Percentiles rank a stretch among this genome's conserved stretches.
phyloP scores from a whole-genome alignment of 176 grass and related monocot genomes.

The Triticum aestivum region IWGSC_CS_RefSeq_v2.1 NC_057806.1:613380845-613381344 shows the following conservation, averaged over 20 bases:
- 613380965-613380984: neutral
- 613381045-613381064: neutral
- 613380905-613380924: neutral
- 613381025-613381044: neutral
- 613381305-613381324: constrained; percentile 93
- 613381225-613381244: neutral
- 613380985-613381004: neutral
- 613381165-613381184: neutral
- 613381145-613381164: neutral
- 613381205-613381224: neutral
- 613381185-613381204: neutral
- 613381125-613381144: neutral
- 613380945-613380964: neutral
- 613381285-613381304: constrained; percentile 21
- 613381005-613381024: neutral
- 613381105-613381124: neutral
- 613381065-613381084: neutral
- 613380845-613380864: constrained; percentile 97
- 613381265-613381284: neutral
- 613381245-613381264: neutral
- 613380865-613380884: constrained; percentile 83
- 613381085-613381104: neutral
- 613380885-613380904: neutral
- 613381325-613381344: constrained; percentile 93
- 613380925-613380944: neutral